phyloP scores from a whole-genome alignment of 805 yeast genomes.

The Torulaspora maleeae region DNA sequence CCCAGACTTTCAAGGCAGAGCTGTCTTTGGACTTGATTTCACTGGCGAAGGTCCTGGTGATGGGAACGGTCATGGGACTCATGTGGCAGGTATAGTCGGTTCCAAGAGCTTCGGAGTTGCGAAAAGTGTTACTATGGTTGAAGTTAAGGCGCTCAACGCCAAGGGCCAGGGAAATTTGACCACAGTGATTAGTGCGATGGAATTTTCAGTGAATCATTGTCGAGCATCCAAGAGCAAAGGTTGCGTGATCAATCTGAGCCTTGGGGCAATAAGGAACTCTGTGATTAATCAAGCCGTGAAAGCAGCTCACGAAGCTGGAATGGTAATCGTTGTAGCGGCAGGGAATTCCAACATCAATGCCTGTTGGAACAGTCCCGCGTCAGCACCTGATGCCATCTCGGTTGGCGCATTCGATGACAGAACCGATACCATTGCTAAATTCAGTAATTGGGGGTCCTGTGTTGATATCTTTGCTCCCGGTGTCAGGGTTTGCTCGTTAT shows the following conservation, averaged over 20 bases:
- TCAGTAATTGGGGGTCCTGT: conserved; percentile 93
- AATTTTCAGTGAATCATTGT: conserved; percentile 61
- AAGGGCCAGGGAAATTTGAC: conserved; percentile 69
- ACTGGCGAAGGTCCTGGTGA: conserved; percentile 64
- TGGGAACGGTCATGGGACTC: conserved; percentile 83
- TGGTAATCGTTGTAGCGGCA: conserved; percentile 75
- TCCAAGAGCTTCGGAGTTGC: conserved; percentile 80
- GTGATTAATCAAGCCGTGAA: conserved; percentile 70
- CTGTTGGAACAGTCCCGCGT: conserved; percentile 82
- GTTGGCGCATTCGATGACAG: conserved; percentile 87
- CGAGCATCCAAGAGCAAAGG: conserved; percentile 29
- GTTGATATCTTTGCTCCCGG: conserved; percentile 87
- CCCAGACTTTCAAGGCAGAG: conserved; percentile 62
- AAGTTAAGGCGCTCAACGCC: conserved; percentile 66
- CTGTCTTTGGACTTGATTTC: conserved; percentile 54
- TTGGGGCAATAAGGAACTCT: conserved; percentile 67
- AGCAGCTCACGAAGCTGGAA: conserved; percentile 69
- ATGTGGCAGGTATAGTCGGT: conserved; percentile 85
- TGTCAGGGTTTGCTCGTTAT: conserved; percentile 55
- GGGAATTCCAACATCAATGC: conserved; percentile 80
- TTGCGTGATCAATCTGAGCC: conserved; percentile 73
- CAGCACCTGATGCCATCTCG: conserved; percentile 63
- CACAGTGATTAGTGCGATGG: conserved; percentile 60
- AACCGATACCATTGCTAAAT: conserved; percentile 63
- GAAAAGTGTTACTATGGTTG: conserved; percentile 58